Conservation (phyloP, 2,329 filamentous ascomycete species). For the Colletotrichum chrysophilum region DNA sequence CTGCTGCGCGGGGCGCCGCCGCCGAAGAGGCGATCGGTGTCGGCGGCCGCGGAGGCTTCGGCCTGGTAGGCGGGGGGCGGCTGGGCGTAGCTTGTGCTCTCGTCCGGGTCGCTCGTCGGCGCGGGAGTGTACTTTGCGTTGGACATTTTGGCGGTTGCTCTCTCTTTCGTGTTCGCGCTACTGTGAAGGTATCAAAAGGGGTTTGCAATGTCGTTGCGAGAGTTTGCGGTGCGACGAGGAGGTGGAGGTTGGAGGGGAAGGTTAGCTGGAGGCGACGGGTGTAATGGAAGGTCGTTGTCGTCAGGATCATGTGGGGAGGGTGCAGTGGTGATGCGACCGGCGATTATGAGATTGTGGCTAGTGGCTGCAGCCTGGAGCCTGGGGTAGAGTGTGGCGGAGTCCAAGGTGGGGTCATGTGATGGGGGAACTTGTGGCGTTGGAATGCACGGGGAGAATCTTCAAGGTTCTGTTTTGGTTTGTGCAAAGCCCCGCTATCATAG, state of each 20-base stretch:
- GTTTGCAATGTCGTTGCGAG: not conserved
- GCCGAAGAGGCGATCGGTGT: constrained; percentile 62
- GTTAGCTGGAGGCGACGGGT: not conserved
- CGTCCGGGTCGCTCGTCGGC: constrained; percentile 85
- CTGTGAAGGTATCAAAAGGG: not conserved
- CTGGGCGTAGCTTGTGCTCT: constrained; percentile 72
- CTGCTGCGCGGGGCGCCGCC: constrained; percentile 76
- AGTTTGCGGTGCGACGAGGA: not conserved
- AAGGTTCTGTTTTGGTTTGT: not conserved
- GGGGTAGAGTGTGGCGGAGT: constrained; percentile 11
- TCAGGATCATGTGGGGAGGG: constrained; percentile 20
- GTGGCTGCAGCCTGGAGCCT: not conserved
- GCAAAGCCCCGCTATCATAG: not conserved
- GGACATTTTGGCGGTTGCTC: constrained; percentile 57
- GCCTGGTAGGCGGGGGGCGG: constrained; percentile 82
- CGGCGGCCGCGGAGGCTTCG: constrained; percentile 51
- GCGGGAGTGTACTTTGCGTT: constrained; percentile 84
- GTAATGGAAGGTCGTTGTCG: constrained; percentile 7
- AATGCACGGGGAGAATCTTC: not conserved
- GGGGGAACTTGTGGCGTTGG: not conserved
- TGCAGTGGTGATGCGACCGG: constrained; percentile 5
- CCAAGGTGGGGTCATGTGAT: not conserved
- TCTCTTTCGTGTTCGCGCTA: not conserved
- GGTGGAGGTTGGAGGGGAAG: not conserved
- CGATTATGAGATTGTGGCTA: not conserved